Percentiles rank a stretch among this genome's conserved stretches.
Conservation (phyloP, 306 rosid species). For the Elaeagnus macrophylla region DNA sequence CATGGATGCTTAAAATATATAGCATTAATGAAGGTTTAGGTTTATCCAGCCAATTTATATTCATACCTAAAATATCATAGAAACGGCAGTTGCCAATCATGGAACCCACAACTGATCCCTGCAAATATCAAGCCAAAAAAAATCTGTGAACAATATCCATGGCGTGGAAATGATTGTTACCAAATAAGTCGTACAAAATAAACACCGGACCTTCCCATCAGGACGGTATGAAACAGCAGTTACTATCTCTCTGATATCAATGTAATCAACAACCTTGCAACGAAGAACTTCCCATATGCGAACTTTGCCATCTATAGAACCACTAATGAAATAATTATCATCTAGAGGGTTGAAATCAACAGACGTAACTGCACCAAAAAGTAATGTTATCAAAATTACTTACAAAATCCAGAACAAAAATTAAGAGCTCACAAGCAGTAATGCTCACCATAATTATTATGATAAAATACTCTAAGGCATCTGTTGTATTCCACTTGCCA, state of each 20-base stretch:
- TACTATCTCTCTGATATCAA: slow-evolving; percentile 71
- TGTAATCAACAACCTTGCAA: slow-evolving; percentile 72
- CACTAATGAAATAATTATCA: slow-evolving; percentile 72
- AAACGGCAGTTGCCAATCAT: slow-evolving; percentile 64
- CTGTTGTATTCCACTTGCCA: slow-evolving; percentile 64
- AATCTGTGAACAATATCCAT: slow-evolving; percentile 16
- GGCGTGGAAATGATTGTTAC: background rate
- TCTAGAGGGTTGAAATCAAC: slow-evolving; percentile 70
- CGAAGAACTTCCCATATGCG: slow-evolving; percentile 78
- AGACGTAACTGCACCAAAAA: slow-evolving; percentile 62
- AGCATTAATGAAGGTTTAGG: background rate
- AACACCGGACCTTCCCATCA: slow-evolving; percentile 63
- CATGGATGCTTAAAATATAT: too few relatives aligned
- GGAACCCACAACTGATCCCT: slow-evolving; percentile 83
- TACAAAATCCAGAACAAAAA: slow-evolving; percentile 1
- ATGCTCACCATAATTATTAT: slow-evolving; percentile 69
- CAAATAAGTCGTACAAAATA: slow-evolving; percentile 9
- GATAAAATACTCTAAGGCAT: slow-evolving; percentile 61
- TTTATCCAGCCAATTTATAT: slow-evolving; percentile 4
- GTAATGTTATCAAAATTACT: slow-evolving; percentile 6
- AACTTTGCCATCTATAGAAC: slow-evolving; percentile 92
- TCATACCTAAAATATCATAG: slow-evolving; percentile 52
- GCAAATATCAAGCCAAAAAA: slow-evolving; percentile 22
- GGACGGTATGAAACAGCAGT: slow-evolving; percentile 75
- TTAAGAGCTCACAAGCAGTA: too few relatives aligned